Percentiles rank a stretch among this genome's conserved stretches.
These are phyloP conservation scores for Hypholoma fasciculare DNA, from an alignment of 768 basidiomycete species.

Conservation along the genomic window DNA sequence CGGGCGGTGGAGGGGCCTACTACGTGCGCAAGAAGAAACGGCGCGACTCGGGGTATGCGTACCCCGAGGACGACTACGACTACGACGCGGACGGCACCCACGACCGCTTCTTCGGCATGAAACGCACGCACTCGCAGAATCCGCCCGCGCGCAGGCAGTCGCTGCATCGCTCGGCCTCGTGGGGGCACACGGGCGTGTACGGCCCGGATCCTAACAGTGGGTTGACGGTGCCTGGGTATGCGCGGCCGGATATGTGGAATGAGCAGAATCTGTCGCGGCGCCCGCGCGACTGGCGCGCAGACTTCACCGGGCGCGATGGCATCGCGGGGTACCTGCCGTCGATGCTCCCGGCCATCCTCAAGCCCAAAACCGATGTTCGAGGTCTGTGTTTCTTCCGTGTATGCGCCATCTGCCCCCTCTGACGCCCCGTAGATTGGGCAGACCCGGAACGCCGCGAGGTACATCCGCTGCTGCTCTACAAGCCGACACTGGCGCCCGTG, in stretches of 20 bases:
- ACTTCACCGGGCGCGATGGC: constrained; percentile 31
- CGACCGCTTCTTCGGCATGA: constrained; percentile 2
- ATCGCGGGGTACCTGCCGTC: constrained; percentile 23
- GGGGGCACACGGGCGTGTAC: constrained; percentile 9
- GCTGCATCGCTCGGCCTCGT: constrained; percentile 20
- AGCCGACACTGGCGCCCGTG: constrained; percentile 33
- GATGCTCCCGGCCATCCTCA: constrained; percentile 19
- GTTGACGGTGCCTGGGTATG: constrained; percentile 17
- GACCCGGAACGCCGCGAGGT: constrained; percentile 31
- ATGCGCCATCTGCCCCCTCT: background rate
- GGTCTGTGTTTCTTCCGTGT: constrained; percentile 21
- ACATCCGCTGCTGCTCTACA: constrained; percentile 30
- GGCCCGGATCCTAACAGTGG: background rate
- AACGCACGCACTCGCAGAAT: constrained; percentile 18
- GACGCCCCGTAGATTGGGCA: constrained; percentile 17
- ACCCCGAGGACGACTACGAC: background rate
- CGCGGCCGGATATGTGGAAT: constrained; percentile 28
- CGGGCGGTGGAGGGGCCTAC: constrained; percentile 5
- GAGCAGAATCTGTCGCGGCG: constrained; percentile 36
- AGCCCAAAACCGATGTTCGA: constrained; percentile 29
- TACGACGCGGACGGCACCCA: background rate
- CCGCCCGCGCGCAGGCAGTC: background rate
- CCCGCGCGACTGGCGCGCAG: constrained; percentile 44
- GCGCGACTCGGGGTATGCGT: constrained; percentile 1
- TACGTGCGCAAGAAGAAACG: constrained; percentile 7